Evolutionary conservation across 192 early-diverging fungal genomes (phyloP).

Genomic region (Mortierella claussenii): DNA sequence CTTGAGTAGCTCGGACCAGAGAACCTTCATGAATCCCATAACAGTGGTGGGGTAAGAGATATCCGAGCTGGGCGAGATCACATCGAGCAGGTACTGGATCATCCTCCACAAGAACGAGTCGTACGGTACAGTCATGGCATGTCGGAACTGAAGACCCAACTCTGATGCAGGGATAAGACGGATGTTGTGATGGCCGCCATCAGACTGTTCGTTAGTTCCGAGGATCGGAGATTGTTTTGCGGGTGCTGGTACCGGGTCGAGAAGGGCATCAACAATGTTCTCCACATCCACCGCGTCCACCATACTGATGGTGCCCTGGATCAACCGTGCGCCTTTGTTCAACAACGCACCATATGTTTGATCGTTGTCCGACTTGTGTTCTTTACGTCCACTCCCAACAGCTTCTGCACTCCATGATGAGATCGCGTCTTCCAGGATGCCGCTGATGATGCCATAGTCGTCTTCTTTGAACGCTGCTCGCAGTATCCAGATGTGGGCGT

Average conservation of each 20-base stretch:
- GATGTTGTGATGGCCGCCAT: too few species aligned
- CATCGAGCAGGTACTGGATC: constrained; percentile 56
- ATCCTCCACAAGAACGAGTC: constrained; percentile 67
- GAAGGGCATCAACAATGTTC: constrained; percentile 53
- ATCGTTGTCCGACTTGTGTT: constrained; percentile 17
- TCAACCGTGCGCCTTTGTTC: constrained; percentile 29
- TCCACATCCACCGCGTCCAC: constrained; percentile 61
- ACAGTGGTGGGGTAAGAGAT: constrained; percentile 59
- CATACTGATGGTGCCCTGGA: constrained; percentile 44
- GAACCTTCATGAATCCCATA: constrained; percentile 73
- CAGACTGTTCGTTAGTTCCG: neutral
- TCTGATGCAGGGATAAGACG: constrained; percentile 47
- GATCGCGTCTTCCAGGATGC: constrained; percentile 56
- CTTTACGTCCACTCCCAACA: constrained; percentile 23
- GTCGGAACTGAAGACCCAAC: constrained; percentile 54
- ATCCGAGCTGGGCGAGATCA: constrained; percentile 54
- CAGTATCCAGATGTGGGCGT: constrained; percentile 59
- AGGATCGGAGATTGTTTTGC: neutral
- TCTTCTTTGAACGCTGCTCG: constrained; percentile 54
- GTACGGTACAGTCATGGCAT: constrained; percentile 58
- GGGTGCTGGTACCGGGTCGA: constrained; percentile 23
- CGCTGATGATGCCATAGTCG: constrained; percentile 55
- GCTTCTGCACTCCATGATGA: constrained; percentile 61
- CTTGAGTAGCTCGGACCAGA: constrained; percentile 73
- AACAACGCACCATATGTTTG: constrained; percentile 20